Percentiles rank a stretch among this genome's conserved stretches.
Conservation (phyloP, 805 yeast species). For the Metschnikowia drakensbergensis region DNA sequence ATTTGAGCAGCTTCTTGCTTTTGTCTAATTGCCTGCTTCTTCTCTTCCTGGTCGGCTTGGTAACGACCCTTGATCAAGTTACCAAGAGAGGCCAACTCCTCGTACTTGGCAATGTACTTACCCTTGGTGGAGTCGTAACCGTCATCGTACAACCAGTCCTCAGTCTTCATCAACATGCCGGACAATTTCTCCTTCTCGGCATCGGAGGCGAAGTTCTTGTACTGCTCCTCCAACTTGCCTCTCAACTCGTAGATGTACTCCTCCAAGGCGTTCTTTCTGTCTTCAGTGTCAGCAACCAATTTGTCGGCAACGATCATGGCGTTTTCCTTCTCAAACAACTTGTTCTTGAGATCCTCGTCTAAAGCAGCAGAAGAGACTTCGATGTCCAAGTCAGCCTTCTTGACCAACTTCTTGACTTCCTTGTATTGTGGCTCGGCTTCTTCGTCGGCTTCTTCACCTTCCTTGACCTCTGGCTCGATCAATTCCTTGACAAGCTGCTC, state of each 20-base stretch:
- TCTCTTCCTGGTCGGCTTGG: conserved; percentile 90
- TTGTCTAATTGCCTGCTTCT: conserved; percentile 80
- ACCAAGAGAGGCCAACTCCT: conserved; percentile 92
- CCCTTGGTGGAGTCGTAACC: conserved; percentile 97
- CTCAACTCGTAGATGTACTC: conserved; percentile 97
- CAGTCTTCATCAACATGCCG: conserved; percentile 75
- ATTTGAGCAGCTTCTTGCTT: conserved; percentile 85
- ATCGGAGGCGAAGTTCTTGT: conserved; percentile 82
- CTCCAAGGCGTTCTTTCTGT: conserved; percentile 95
- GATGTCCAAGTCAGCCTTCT: conserved; percentile 75
- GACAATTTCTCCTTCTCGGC: conserved; percentile 81
- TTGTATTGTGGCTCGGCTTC: conserved; percentile 81
- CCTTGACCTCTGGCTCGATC: conserved; percentile 58
- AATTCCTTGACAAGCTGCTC: conserved; percentile 88
- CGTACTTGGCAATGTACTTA: conserved; percentile 94
- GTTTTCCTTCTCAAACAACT: conserved; percentile 76
- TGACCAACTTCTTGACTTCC: conserved; percentile 89
- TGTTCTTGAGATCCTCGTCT: conserved; percentile 51
- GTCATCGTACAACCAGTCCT: conserved; percentile 97
- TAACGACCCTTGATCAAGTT: conserved; percentile 95
- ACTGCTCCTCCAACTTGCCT: conserved; percentile 92
- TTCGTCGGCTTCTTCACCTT: conserved; percentile 45
- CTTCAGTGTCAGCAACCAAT: conserved; percentile 97
- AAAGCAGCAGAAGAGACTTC: conserved; percentile 60
- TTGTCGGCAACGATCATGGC: conserved; percentile 86